A percentile compares a stretch with the other conserved stretches of the same genome.
Evolutionary conservation across 371 early-diverging fungal genomes (phyloP).

Genomic region (Lichtheimia ramosa): DNA sequence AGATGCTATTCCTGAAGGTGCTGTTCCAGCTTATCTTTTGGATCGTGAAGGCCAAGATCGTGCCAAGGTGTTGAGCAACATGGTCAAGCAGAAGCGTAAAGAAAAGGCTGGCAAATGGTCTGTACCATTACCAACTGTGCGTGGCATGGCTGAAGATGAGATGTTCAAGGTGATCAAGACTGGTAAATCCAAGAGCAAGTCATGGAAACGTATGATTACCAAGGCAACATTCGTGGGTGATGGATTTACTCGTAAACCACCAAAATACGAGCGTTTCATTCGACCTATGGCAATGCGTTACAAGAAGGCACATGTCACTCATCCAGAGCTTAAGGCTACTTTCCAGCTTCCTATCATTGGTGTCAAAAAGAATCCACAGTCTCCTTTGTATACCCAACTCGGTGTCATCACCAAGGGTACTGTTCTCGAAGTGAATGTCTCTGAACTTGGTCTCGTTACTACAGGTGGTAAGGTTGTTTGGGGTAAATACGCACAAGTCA

Average conservation of each 20-base stretch:
- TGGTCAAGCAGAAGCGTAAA: slow-evolving; percentile 99
- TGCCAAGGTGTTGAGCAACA: slow-evolving; percentile 97
- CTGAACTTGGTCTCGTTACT: slow-evolving; percentile 98
- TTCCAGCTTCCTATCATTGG: slow-evolving; percentile 98
- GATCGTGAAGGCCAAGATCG: slow-evolving; percentile 98
- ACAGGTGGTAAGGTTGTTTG: slow-evolving; percentile 99
- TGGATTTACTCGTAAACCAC: slow-evolving; percentile 99
- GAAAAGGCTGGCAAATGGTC: slow-evolving; percentile 99
- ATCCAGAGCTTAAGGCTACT: slow-evolving; percentile 99
- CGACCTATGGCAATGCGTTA: slow-evolving; percentile 99
- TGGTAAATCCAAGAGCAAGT: slow-evolving; percentile 94
- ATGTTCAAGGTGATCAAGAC: slow-evolving; percentile 98
- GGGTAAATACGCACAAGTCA: slow-evolving; percentile 99
- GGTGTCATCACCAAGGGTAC: slow-evolving; percentile 99
- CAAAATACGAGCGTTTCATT: slow-evolving; percentile 99
- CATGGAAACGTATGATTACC: slow-evolving; percentile 99
- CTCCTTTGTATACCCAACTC: slow-evolving; percentile 96
- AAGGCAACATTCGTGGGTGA: slow-evolving; percentile 99
- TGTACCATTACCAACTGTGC: slow-evolving; percentile 98
- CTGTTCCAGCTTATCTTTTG: slow-evolving; percentile 98
- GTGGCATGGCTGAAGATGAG: slow-evolving; percentile 99
- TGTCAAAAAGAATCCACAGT: slow-evolving; percentile 99
- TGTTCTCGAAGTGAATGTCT: slow-evolving; percentile 93
- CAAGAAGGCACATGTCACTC: slow-evolving; percentile 99
- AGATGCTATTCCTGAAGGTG: slow-evolving; percentile 91